A percentile compares a stretch with the other conserved stretches of the same genome.
phyloP scores from a whole-genome alignment of 176 grass and related monocot species.

The Lolium rigidum region DNA sequence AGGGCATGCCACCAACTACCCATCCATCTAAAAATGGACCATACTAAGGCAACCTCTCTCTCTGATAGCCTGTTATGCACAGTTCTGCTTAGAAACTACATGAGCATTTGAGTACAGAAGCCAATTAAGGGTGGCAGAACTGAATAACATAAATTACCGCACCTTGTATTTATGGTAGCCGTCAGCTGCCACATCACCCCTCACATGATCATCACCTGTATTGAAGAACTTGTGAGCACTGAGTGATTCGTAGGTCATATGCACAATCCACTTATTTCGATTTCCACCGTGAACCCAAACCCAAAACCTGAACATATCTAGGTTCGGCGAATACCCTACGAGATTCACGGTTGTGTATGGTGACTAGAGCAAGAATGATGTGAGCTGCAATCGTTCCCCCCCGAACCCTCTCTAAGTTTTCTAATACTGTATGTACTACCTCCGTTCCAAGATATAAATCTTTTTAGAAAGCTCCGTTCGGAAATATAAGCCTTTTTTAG shows the following conservation, averaged over 20 bases:
- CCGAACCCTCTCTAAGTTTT: too few species aligned
- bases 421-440: too few species aligned
- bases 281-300: background rate
- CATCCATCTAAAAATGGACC: background rate
- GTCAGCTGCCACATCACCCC: constrained; percentile 47
- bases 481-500: too few species aligned
- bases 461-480: too few species aligned
- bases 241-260: background rate
- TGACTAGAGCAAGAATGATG: background rate
- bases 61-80: background rate
- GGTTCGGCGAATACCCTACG: background rate
- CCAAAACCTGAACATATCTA: background rate
- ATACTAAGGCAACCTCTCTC: background rate
- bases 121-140: background rate
- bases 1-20: background rate
- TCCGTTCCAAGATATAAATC: too few species aligned
- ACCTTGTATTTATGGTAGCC: constrained; percentile 68
- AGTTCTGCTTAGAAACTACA: background rate
- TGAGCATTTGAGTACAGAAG: background rate
- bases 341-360: background rate
- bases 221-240: background rate
- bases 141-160: background rate
- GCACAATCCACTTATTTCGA: background rate
- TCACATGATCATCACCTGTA: constrained; percentile 23
- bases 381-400: background rate